Percentiles rank a stretch among this genome's conserved stretches.
Conservation (phyloP, 1,284 basidiomycete species). For the Pseudomicrostroma phylloplanum region DNA sequence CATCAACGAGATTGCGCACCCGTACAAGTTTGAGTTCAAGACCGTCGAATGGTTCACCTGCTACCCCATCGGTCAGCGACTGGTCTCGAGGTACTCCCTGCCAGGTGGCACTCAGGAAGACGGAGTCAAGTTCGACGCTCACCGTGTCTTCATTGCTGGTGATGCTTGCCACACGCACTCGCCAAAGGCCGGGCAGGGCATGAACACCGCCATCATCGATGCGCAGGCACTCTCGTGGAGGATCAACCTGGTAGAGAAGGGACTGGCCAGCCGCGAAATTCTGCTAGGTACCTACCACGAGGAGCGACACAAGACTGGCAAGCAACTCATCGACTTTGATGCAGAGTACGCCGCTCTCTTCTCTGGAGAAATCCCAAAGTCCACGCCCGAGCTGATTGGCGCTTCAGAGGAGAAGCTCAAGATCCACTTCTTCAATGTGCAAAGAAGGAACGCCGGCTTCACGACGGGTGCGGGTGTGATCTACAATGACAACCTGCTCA, state of each 20-base stretch:
- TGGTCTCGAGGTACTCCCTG: constrained; percentile 35
- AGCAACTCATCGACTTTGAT: constrained; percentile 53
- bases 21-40: constrained; percentile 52
- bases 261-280: constrained; percentile 45
- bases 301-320: constrained; percentile 51
- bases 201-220: constrained; percentile 54
- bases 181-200: constrained; percentile 52
- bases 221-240: constrained; percentile 53
- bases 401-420: constrained; percentile 32
- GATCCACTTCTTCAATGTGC: constrained; percentile 42
- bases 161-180: constrained; percentile 54
- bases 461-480: constrained; percentile 42
- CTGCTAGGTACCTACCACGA: constrained; percentile 52
- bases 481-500: constrained; percentile 42
- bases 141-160: constrained; percentile 51
- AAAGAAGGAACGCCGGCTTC: constrained; percentile 41
- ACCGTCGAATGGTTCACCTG: constrained; percentile 52
- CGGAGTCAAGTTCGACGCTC: constrained; percentile 24
- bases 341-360: constrained; percentile 52
- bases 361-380: constrained; percentile 45
- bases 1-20: constrained; percentile 52
- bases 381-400: constrained; percentile 34
- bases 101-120: constrained; percentile 21
- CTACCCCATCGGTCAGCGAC: constrained; percentile 48
- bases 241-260: constrained; percentile 53